Base-by-base conservation (phyloP, 2,329 filamentous ascomycete species). In the Saccharata proteae region DNA sequence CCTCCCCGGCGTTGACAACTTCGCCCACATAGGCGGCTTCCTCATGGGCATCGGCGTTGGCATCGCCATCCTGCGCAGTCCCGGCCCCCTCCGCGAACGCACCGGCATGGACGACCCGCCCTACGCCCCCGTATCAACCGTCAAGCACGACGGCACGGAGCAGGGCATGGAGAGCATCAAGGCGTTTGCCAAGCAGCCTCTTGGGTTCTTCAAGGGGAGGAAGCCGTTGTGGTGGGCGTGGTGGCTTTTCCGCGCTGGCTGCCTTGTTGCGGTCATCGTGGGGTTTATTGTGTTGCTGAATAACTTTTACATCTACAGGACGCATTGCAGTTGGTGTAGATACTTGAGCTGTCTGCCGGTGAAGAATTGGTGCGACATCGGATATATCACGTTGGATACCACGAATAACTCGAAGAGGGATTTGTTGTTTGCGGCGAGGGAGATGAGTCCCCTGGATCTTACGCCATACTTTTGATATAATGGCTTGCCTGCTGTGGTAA, bases 211-310 rank as follows among this genome's bases (percentile, higher is more conserved):
- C 62, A 88, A 86, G 53, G 84, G 83, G 13, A 72, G 90, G 12
- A 93, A 93, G 54, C 80, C 81, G 14, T 66, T 93, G 6, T 98
- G 90, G 90, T 98, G 90, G 90, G 80, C 64, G 5, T 98, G 90
- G 90, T 96, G 88, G 88, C 57, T 93, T 14, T 68, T 96, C 16
- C 73, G 90, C 12, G 81, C 71, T 1, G 83, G 70, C 0, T 77
- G 80, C 15, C 61, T 98, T 30, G 69, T 93, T 6, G 69, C 76
- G n/a, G 80, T 86, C 19, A 65, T 93, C 20, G 69, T 93, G 23
- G 78, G 79, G 2, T 94, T 96, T 52, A 80, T 93, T 38, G 61
- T 94, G 26, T 64, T 98, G 32, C 56, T 96, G 38, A 76, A 85
- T 51, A 90, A 94, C 60, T 98, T 98, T 53, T 96, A 96, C 59